A percentile compares a stretch with the other conserved stretches of the same genome.
phyloP scores from a whole-genome alignment of 2,329 filamentous ascomycete species.

The Graphilbum ipis-grandicollis region DNA sequence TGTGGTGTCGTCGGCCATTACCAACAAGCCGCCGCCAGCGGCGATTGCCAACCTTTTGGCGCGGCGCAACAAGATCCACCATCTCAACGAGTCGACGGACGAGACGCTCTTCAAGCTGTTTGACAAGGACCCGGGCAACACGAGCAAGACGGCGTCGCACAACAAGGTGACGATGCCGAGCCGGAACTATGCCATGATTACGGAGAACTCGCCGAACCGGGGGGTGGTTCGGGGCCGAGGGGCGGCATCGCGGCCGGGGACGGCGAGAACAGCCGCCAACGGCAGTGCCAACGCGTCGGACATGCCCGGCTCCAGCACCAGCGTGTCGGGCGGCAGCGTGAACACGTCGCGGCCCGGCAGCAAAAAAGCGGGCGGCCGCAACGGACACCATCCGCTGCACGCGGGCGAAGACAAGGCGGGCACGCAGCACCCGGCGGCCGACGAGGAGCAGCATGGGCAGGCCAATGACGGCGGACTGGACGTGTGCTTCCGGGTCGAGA shows the following conservation, averaged over 20 bases:
- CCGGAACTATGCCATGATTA: constrained; percentile 82
- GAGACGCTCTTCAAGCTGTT: constrained; percentile 93
- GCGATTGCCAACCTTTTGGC: constrained; percentile 83
- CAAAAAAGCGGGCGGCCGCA: constrained; percentile 27
- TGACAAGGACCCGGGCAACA: constrained; percentile 66
- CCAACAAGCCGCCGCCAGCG: constrained; percentile 81
- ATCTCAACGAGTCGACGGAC: constrained; percentile 56
- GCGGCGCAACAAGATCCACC: constrained; percentile 68
- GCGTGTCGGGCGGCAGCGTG: constrained; percentile 5
- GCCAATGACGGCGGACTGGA: constrained; percentile 50
- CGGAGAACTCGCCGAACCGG: constrained; percentile 61
- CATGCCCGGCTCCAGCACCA: constrained; percentile 8
- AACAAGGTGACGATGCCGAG: constrained; percentile 86
- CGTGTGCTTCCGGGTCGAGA: constrained; percentile 72
- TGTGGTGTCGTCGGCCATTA: constrained; percentile 83
- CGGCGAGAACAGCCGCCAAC: no score
- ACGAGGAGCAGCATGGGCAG: constrained; percentile 35
- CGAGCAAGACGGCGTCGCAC: constrained; percentile 52
- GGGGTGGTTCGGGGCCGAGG: no score
- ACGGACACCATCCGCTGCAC: constrained; percentile 58
- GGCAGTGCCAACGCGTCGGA: not conserved
- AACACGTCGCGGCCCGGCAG: not conserved
- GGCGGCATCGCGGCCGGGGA: not conserved
- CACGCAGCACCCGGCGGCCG: constrained; percentile 57
- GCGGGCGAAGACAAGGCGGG: constrained; percentile 63